Conservation (phyloP, 23 red algal species). For the Gracilaria vermiculophylla region DNA sequence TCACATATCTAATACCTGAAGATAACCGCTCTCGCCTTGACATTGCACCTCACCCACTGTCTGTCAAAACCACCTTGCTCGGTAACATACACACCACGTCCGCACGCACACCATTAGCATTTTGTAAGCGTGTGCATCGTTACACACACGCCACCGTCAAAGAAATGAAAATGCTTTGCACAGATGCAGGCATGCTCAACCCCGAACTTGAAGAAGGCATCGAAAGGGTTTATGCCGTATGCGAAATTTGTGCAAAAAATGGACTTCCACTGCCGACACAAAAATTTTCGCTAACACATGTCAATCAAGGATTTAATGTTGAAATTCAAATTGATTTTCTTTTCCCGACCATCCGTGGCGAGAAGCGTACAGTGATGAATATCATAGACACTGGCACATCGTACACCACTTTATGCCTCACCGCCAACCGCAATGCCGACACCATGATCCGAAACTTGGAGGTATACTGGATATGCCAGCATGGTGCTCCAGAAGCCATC, state of each 20-base stretch:
- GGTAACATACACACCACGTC: not conserved
- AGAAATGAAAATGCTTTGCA: not conserved
- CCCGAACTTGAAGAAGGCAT: not conserved
- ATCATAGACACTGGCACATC: constrained; percentile 29
- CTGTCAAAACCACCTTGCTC: not conserved
- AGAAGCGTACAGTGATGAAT: not conserved
- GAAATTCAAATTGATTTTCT: constrained; percentile 35
- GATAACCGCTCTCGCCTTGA: too few relatives aligned
- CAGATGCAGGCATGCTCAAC: not conserved
- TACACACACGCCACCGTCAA: constrained; percentile 17
- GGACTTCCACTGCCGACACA: not conserved
- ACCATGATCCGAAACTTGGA: constrained; percentile 8
- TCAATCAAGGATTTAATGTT: constrained; percentile 17
- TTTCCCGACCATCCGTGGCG: not conserved
- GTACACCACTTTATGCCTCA: not conserved
- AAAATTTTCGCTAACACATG: constrained; percentile 25
- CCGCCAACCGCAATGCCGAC: not conserved
- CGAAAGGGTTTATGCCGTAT: not conserved
- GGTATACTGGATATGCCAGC: constrained; percentile 18
- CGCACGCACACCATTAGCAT: not conserved
- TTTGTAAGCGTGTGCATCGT: constrained; percentile 10
- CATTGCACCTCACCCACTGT: too few relatives aligned
- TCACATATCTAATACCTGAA: too few relatives aligned
- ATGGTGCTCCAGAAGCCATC: not conserved
- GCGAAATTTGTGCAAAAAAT: constrained; percentile 4